Percentiles rank a stretch among this genome's conserved stretches.
These are phyloP conservation scores for Oryza officinalis DNA, from an alignment of 176 grass and related monocot species.

Conservation along the genomic window DNA sequence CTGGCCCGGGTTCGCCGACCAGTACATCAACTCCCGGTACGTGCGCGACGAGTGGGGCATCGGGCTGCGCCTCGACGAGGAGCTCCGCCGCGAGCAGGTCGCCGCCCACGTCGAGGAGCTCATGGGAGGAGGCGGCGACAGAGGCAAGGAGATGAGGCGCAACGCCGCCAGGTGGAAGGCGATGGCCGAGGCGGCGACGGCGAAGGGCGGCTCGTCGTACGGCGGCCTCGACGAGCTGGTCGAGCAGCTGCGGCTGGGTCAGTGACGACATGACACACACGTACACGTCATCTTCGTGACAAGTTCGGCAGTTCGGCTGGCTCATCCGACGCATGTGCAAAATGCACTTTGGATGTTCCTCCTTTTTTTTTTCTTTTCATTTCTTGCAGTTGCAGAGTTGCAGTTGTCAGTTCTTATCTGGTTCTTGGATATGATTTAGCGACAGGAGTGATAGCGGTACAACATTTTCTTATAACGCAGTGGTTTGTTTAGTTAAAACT, in stretches of 20 bases:
- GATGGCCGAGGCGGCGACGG: constrained; percentile 21
- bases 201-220: constrained; percentile 38
- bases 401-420: constrained; percentile 9
- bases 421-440: background rate
- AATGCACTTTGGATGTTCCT: background rate
- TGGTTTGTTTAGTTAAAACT: background rate
- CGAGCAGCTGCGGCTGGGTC: constrained; percentile 10
- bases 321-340: background rate
- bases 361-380: background rate
- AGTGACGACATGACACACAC: constrained; percentile 12
- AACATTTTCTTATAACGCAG: background rate
- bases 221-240: constrained; percentile 23
- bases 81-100: constrained; percentile 39
- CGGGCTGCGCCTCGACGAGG: constrained; percentile 45
- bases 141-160: constrained; percentile 14
- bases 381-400: background rate
- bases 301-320: background rate
- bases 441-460: background rate
- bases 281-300: background rate
- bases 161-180: constrained; percentile 28
- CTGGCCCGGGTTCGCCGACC: constrained; percentile 56
- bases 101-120: constrained; percentile 30
- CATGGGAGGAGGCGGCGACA: constrained; percentile 10
- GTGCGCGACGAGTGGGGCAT: constrained; percentile 49
- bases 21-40: constrained; percentile 65